A percentile compares a stretch with the other conserved stretches of the same genome.
phyloP scores from a whole-genome alignment of 2,329 filamentous ascomycete genomes.

The Periconia sp. region DNA sequence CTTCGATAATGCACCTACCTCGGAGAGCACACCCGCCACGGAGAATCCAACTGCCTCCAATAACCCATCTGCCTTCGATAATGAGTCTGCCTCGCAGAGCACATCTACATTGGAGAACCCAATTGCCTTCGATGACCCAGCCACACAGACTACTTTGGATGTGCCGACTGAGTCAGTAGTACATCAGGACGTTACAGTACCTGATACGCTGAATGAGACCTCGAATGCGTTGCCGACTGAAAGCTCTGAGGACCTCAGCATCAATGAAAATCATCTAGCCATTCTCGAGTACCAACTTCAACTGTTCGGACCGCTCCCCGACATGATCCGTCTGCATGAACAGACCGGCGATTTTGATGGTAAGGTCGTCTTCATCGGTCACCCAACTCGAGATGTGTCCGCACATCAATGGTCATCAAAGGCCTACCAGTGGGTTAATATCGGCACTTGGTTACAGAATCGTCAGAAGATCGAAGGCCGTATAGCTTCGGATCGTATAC shows the following conservation, averaged over 20 bases:
- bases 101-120: too few species aligned
- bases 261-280: slow-evolving; percentile 4
- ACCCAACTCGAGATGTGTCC: slow-evolving; percentile 55
- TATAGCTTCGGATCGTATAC: slow-evolving; percentile 49
- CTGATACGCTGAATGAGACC: too few species aligned
- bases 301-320: slow-evolving; percentile 53
- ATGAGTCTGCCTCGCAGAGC: too few species aligned
- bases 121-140: too few species aligned
- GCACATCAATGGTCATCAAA: slow-evolving; percentile 54
- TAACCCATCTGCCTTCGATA: too few species aligned
- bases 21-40: too few species aligned
- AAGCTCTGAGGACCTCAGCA: slow-evolving; percentile 11
- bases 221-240: background rate
- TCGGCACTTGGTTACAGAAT: slow-evolving; percentile 51
- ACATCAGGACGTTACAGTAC: too few species aligned
- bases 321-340: slow-evolving; percentile 46
- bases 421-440: slow-evolving; percentile 52
- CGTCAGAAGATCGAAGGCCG: slow-evolving; percentile 52
- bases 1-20: too few species aligned
- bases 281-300: slow-evolving; percentile 35
- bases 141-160: too few species aligned
- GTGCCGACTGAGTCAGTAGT: too few species aligned
- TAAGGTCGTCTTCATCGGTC: slow-evolving; percentile 53
- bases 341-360: slow-evolving; percentile 43
- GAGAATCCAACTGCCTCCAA: too few species aligned